A percentile compares a stretch with the other conserved stretches of the same genome.
These are phyloP conservation scores for Silene coronaria DNA, from an alignment of 179 eudicot species.

Conservation along the genomic window DNA sequence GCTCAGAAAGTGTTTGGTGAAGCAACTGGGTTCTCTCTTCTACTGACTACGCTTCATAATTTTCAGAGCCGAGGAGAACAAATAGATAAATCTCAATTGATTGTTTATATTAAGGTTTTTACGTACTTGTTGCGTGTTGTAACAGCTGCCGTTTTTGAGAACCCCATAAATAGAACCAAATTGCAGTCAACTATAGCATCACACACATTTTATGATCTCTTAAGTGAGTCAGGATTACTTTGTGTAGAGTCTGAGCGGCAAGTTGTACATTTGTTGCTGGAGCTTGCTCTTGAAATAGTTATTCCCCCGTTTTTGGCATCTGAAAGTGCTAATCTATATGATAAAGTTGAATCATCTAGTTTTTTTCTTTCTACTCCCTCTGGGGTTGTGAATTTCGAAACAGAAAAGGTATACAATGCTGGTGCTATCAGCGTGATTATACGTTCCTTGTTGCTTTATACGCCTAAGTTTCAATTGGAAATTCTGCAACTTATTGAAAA, in stretches of 20 bases:
- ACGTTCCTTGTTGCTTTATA: constrained; percentile 75
- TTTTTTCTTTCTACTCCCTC: constrained; percentile 58
- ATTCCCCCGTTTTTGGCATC: constrained; percentile 72
- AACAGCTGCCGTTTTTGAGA: constrained; percentile 75
- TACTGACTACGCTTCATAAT: constrained; percentile 76
- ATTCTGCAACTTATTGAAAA: constrained; percentile 73
- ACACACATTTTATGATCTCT: constrained; percentile 76
- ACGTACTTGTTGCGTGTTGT: constrained; percentile 80
- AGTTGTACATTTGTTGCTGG: constrained; percentile 82
- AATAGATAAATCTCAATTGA: constrained; percentile 35
- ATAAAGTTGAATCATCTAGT: constrained; percentile 43
- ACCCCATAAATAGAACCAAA: constrained; percentile 66
- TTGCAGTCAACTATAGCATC: constrained; percentile 68
- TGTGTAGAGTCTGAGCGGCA: constrained; percentile 85
- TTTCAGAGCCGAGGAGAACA: constrained; percentile 63
- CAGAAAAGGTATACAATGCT: constrained; percentile 86
- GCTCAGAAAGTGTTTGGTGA: constrained; percentile 98
- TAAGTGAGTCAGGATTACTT: constrained; percentile 81
- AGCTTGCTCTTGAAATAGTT: constrained; percentile 91
- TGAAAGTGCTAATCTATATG: constrained; percentile 38
- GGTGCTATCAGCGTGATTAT: constrained; percentile 80
- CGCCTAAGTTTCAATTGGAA: constrained; percentile 89
- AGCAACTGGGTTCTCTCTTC: constrained; percentile 94
- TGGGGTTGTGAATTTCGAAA: constrained; percentile 58
- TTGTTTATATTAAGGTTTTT: constrained; percentile 54